Base-by-base conservation (phyloP, 2,329 filamentous ascomycete species). In the Colletotrichum scovillei region DNA sequence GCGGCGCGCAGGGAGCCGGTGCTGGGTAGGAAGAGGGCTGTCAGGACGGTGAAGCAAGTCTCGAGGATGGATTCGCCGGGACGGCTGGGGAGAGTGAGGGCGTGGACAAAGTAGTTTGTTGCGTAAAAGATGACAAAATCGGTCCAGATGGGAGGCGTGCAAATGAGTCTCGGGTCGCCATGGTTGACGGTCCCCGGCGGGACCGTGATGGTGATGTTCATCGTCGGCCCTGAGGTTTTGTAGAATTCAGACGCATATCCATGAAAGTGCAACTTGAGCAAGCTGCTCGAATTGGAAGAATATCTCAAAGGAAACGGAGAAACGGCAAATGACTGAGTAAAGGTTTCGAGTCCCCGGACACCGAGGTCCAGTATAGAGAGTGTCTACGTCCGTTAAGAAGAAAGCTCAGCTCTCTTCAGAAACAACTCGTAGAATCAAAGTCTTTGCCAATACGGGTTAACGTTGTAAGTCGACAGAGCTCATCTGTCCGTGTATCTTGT, bases 101-200 rank as follows among this genome's bases (percentile, higher is more conserved):
- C 77, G 62, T 79, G 78, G 9, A 76, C 73, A n/a, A 78, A 60
- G 64, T 79, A 80, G 42, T 79, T 79, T 3, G 63, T 76, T 22
- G 77, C 46, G 65, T 70, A 79, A 68, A 79, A 79, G 22, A 77
- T 62, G 12, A 78, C 30, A 12, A 77, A 67, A 57, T 78, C 77
- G 6, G 46, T 53, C 75, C 74, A 76, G 16, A 63, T 60, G 0
- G 77, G 56, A 26, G 77, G 76, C 4, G 68, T 72, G 58, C 78
- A 78, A 8, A 77, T 70, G 32, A 78, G 68, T 57, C 75, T 56
- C n/a, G 75, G 72, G 63, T 77, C 63, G 24, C 73, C 73, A 42
- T 74, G 73, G 42, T 69, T 73, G 35, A 72, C 56, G 19, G 65
- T 73, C 14, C 70, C 70, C 16, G 32, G 26, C 1, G 69, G 70